Base-by-base conservation (phyloP, 371 early-diverging fungal species). In the Syncephalastrum monosporum region DNA sequence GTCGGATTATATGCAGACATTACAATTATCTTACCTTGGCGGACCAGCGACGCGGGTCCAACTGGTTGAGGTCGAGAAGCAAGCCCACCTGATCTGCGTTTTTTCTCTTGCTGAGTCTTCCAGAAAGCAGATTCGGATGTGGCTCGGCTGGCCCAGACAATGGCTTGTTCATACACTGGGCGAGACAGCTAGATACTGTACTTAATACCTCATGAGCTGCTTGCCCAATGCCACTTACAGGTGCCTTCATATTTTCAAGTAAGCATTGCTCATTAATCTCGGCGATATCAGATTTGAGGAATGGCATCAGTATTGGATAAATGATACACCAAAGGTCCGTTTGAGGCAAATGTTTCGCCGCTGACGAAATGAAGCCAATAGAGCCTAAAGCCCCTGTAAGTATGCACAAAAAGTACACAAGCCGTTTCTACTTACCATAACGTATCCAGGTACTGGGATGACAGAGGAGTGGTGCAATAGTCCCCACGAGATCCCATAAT, bases 361-460 rank as follows among this genome's bases (percentile, higher is more conserved):
- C 76, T 0, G 87, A 84, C 14, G 89, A 71, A 42, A 91, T 81
- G 61, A 91, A 93, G 0, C 88, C 83, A 27, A 93, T 77, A 6
- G 91, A 86, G 23, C 86, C 87, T 85, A 53, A n/a, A 38, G 24
- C 5, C 10, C 13, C 29, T 14, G 19, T 17, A 27, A 51, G 14
- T 51, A 12, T 24, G 38, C 13, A 10, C 10, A 10, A 33, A 10
- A 33, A 3, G 10, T 2, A 12, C 38, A 33, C 2, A 8, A 3
- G 4, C 6, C 38, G 7, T 17, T 19, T 13, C 4, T 58, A 16
- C 25, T 55, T 64, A 64, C 90, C 94, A 61, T 88, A 77, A 13
- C 89, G 84, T 47, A 96, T 87, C 88, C 91, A 91, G 5, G 82
- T 67, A 59, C 85, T 93, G 0, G 95, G 94, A 56, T 95, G 95